Evolutionary conservation across 2,329 filamentous ascomycete genomes (phyloP).

Genomic region (Alternaria sp.): DNA sequence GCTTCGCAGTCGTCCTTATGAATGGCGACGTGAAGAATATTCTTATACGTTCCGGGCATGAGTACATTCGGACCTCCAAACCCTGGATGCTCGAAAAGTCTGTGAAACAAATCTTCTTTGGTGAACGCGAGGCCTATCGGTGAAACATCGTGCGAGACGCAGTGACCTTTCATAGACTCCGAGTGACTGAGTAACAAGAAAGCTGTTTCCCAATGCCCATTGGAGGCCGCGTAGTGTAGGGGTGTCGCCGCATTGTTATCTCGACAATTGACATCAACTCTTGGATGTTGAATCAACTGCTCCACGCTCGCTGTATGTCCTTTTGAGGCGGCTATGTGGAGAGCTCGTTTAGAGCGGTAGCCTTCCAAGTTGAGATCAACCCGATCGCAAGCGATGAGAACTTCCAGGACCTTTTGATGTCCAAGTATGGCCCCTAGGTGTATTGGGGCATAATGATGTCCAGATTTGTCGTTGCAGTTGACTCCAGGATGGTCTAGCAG

Average conservation of each 20-base stretch:
- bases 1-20: neutral
- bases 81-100: neutral
- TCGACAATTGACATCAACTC: neutral
- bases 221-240: neutral
- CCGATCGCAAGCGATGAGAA: too few relatives aligned
- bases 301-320: neutral
- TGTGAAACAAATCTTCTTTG: neutral
- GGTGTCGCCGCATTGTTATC: rapidly evolving
- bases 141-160: rapidly evolving
- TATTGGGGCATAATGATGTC: too few relatives aligned
- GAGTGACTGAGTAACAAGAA: neutral
- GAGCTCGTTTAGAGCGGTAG: too few relatives aligned
- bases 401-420: too few relatives aligned
- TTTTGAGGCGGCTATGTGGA: too few relatives aligned
- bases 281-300: neutral
- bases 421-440: too few relatives aligned
- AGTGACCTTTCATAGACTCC: neutral
- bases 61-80: neutral
- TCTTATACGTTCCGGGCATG: rapidly evolving
- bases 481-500: too few relatives aligned
- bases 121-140: neutral
- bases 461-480: too few relatives aligned
- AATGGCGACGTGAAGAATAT: neutral
- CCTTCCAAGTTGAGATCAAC: too few relatives aligned
- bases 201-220: neutral